These are phyloP conservation scores for Termitomyces sp. DNA, from an alignment of 768 basidiomycete species.

Conservation along the genomic window DNA sequence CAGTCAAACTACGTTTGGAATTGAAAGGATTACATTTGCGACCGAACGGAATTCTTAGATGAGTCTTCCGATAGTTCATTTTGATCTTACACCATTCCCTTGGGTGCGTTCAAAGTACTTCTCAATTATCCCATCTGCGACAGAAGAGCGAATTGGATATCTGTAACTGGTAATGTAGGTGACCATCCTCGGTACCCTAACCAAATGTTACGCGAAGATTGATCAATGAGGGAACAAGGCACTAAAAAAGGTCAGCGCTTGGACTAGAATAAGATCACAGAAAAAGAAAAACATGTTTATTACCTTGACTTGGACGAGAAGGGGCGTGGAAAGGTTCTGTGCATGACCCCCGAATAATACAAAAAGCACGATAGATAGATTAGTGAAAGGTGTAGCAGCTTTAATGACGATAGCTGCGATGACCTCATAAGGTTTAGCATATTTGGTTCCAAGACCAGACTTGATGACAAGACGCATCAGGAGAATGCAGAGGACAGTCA, in stretches of 20 bases:
- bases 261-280: background rate
- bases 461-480: constrained; percentile 18
- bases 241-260: background rate
- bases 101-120: background rate
- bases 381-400: constrained; percentile 27
- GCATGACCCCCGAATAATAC: constrained; percentile 15
- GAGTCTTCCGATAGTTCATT: background rate
- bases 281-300: background rate
- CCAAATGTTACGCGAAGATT: constrained; percentile 3
- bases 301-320: constrained; percentile 21
- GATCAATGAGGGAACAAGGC: constrained; percentile 6
- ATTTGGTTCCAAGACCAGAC: constrained; percentile 17
- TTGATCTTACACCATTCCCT: background rate
- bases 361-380: constrained; percentile 23
- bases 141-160: background rate
- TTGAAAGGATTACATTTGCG: background rate
- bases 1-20: background rate
- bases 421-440: constrained; percentile 23
- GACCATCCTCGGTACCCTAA: background rate
- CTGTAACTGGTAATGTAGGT: background rate
- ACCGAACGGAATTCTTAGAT: background rate
- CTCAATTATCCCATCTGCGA: background rate
- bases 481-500: constrained; percentile 26
- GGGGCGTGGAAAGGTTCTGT: constrained; percentile 18
- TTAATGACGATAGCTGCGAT: constrained; percentile 27